A percentile compares a stretch with the other conserved stretches of the same genome.
Evolutionary conservation across 495 filamentous ascomycete species (phyloP).

Genomic region (Aspergillus mulundensis): DNA sequence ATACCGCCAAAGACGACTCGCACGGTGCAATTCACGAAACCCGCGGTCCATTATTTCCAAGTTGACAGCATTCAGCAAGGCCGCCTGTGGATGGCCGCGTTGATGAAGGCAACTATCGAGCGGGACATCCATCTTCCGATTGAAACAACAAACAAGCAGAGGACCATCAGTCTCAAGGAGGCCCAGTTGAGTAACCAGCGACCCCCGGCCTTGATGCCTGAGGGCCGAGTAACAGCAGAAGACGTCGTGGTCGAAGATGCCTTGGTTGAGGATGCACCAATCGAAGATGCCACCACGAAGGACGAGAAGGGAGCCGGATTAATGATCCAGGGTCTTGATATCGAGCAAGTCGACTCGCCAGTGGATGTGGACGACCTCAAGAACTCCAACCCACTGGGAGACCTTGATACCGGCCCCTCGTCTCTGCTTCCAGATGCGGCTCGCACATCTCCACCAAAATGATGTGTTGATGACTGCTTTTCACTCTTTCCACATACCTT

Average conservation of each 20-base stretch:
- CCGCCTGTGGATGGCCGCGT: constrained; percentile 94
- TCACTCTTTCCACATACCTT: constrained; percentile 1
- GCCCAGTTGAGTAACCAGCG: constrained; percentile 77
- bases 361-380: constrained; percentile 17
- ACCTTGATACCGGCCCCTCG: constrained; percentile 23
- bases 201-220: constrained; percentile 78
- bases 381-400: constrained; percentile 21
- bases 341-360: constrained; percentile 21
- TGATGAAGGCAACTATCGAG: constrained; percentile 99
- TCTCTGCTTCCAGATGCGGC: constrained; percentile 28
- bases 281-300: constrained; percentile 3
- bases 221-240: constrained; percentile 9
- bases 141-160: constrained; percentile 88
- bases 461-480: constrained; percentile 1
- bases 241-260: constrained; percentile 1
- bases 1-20: constrained; percentile 83
- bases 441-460: constrained; percentile 20
- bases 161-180: constrained; percentile 85
- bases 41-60: constrained; percentile 95
- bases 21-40: constrained; percentile 95
- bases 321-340: constrained; percentile 34
- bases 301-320: constrained; percentile 29
- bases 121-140: constrained; percentile 75
- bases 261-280: background rate
- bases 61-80: constrained; percentile 85